Percentiles rank a stretch among this genome's conserved stretches.
These are phyloP conservation scores for Melanogaster broomeanus DNA, from an alignment of 768 basidiomycete genomes.

Conservation along the genomic window DNA sequence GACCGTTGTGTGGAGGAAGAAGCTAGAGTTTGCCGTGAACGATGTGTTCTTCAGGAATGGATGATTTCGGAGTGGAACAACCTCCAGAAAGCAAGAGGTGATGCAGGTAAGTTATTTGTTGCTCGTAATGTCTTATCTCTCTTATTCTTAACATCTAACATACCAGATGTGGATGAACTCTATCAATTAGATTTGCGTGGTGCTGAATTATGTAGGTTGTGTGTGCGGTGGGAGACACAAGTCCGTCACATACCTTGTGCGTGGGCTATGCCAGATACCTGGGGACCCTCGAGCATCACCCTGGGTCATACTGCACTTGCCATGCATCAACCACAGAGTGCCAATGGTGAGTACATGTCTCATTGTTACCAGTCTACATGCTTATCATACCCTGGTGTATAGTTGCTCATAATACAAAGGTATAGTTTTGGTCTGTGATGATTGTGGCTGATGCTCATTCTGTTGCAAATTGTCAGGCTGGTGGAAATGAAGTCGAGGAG, in stretches of 20 bases:
- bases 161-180: neutral
- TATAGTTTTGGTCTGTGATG: too few species aligned
- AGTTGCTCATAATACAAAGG: too few species aligned
- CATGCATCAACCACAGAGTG: neutral
- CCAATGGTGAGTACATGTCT: neutral
- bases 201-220: neutral
- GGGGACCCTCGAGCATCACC: neutral
- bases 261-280: slow-evolving; percentile 4
- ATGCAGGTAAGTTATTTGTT: neutral
- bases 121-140: neutral
- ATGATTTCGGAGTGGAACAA: neutral
- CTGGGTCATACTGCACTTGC: neutral
- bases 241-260: neutral
- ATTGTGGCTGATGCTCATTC: too few species aligned
- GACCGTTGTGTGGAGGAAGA: slow-evolving; percentile 13
- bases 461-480: too few species aligned
- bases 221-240: slow-evolving; percentile 1
- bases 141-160: neutral
- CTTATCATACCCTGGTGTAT: too few species aligned
- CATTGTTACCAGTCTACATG: neutral
- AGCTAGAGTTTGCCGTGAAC: neutral
- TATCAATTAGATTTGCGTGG: neutral
- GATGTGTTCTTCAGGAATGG: slow-evolving; percentile 5
- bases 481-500: too few species aligned
- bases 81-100: neutral